Evolutionary conservation across 805 yeast genomes (phyloP).

Genomic region (Isabelozyma pseudorhagii): DNA sequence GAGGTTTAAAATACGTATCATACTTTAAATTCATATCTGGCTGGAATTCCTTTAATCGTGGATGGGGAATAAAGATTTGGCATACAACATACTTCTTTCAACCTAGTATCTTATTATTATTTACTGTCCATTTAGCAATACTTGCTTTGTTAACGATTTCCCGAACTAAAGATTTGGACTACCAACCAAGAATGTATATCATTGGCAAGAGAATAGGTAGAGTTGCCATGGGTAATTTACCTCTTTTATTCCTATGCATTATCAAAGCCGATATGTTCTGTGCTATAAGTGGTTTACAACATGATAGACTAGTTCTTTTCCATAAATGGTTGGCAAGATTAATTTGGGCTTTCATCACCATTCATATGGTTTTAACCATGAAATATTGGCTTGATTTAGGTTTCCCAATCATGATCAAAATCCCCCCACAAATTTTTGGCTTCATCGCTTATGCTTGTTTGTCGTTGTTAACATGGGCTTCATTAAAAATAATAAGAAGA

Average conservation of each 20-base stretch:
- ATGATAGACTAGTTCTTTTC: conserved; percentile 34
- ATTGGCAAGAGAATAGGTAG: conserved; percentile 42
- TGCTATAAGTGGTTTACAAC: conserved; percentile 38
- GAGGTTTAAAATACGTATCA: conserved; percentile 9
- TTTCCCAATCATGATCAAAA: conserved; percentile 35
- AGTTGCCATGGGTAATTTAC: conserved; percentile 38
- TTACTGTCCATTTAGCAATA: conserved; percentile 23
- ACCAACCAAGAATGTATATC: conserved; percentile 36
- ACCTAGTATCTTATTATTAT: conserved; percentile 37
- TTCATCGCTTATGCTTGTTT: conserved; percentile 41
- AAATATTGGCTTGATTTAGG: conserved; percentile 41
- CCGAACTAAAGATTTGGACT: conserved; percentile 36
- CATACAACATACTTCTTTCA: conserved; percentile 27
- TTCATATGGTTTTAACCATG: conserved; percentile 31
- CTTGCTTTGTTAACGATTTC: conserved; percentile 24
- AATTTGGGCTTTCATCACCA: conserved; percentile 31
- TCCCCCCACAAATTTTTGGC: conserved; percentile 52
- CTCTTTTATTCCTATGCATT: conserved; percentile 31
- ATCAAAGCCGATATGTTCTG: conserved; percentile 40
- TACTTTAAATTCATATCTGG: conserved; percentile 24
- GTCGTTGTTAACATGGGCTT: conserved; percentile 33
- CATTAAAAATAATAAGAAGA: conserved; percentile 31
- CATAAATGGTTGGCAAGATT: conserved; percentile 46
- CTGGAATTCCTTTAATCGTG: conserved; percentile 26
- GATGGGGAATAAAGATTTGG: conserved; percentile 16